Conservation (phyloP, 2,329 filamentous ascomycete species). For the Annulohypoxylon truncatum region DNA sequence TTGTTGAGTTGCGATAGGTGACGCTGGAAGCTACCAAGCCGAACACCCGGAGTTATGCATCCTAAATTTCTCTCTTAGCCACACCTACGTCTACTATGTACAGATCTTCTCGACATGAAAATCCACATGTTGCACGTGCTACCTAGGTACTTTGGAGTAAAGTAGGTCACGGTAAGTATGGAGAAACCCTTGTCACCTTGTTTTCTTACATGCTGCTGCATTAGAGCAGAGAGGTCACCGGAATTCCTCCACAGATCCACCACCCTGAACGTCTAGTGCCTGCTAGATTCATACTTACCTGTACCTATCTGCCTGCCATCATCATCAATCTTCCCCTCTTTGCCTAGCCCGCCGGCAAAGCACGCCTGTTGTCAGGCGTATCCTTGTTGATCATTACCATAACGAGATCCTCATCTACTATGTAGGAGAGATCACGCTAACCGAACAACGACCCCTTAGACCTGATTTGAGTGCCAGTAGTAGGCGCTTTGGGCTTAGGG, state of each 20-base stretch:
- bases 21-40: background rate
- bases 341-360: constrained; percentile 38
- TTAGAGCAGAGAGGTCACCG: constrained; percentile 1
- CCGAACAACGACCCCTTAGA: constrained; percentile 37
- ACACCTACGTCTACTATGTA: too few species aligned
- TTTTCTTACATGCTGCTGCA: constrained; percentile 14
- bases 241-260: constrained; percentile 27
- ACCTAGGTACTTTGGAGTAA: background rate
- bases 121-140: background rate
- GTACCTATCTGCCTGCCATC: constrained; percentile 22
- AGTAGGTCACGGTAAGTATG: background rate
- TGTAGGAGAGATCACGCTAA: constrained; percentile 37
- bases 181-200: background rate
- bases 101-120: background rate
- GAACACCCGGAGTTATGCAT: background rate
- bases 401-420: constrained; percentile 25
- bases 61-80: background rate
- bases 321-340: constrained; percentile 36
- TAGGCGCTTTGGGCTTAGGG: constrained; percentile 14
- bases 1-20: background rate
- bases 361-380: constrained; percentile 28
- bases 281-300: constrained; percentile 29
- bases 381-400: constrained; percentile 36
- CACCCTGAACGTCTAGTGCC: constrained; percentile 11
- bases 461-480: constrained; percentile 30